Base-by-base conservation (phyloP, 768 basidiomycete species). In the Botryobasidium botryosum region DNA sequence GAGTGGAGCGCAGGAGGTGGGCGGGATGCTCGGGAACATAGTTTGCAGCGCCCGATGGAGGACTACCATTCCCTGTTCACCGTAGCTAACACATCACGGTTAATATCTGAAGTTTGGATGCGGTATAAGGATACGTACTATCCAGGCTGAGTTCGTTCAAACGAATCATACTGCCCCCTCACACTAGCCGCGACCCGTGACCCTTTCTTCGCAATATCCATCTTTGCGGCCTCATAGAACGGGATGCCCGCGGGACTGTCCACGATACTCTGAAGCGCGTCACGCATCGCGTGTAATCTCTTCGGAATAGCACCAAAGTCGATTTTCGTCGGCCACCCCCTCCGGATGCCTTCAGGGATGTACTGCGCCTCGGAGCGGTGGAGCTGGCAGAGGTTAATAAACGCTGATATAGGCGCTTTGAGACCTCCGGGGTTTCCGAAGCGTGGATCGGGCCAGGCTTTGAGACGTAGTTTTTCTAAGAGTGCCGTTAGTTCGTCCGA, bases 131-230 rank as follows among this genome's bases (percentile, higher is more conserved):
- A 21, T 6, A 71, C 85, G 63, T 55, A 92, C 87, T 90, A 92
- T 62, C 88, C 87, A 23, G 87, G 85, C 53, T 86, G 81, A 3
- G 75, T 74, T 61, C 76, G 79, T 52, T 84, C 73, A 53, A 91
- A 91, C 51, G 64, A 81, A 15, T 71, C 68, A 53, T 79, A 85
- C 53, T 90, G 85, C 1, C 74, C 81, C 36, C 68, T 70, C 40
- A 82, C 71, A 33, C 83, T 77, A 1, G 70, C 68, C 15, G 74
- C 73, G 10, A 72, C 72, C 39, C 75, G 71, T 24, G 72, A 68
- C 0, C 84, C 85, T 46, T 75, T 75, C 51, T 63, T 60, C 57
- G 70, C 71, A 38, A 85, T 64, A 47, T 77, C 76, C 40, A 65
- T 64, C 58, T 74, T 65, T 6, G 77, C 59, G 27, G 82, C 78